Evolutionary conservation across 2,329 filamentous ascomycete species (phyloP).

Genomic region (Helicocarpus griseus): DNA sequence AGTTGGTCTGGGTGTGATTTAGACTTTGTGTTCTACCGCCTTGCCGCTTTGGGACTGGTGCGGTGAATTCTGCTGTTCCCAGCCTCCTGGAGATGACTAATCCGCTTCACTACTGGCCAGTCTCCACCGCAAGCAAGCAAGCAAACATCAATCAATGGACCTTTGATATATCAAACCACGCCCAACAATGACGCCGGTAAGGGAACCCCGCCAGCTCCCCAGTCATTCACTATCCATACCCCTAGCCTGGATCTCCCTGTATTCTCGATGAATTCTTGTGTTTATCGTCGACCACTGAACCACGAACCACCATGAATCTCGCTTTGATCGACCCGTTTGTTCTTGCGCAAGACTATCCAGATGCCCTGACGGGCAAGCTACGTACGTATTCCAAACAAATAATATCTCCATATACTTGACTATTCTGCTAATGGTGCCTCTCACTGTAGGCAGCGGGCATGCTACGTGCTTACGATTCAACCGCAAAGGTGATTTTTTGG

Average conservation of each 20-base stretch:
- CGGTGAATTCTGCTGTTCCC: background rate
- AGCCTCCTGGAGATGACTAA: background rate
- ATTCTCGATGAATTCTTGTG: slow-evolving; percentile 1
- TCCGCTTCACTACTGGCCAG: background rate
- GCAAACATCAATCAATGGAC: background rate
- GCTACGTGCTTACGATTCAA: slow-evolving; percentile 73
- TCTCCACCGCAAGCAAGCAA: background rate
- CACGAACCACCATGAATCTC: slow-evolving; percentile 51
- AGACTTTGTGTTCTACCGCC: background rate
- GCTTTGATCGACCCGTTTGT: slow-evolving; percentile 63
- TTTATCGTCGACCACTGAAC: background rate
- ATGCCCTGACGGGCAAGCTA: slow-evolving; percentile 78
- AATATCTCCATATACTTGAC: slow-evolving; percentile 33
- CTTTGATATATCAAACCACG: background rate
- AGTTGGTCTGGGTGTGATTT: background rate
- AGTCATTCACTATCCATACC: background rate
- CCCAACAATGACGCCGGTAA: background rate
- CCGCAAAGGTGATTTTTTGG: slow-evolving; percentile 85
- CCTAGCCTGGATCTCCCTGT: background rate
- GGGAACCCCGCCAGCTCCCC: background rate
- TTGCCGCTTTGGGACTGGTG: background rate
- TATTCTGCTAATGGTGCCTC: slow-evolving; percentile 6
- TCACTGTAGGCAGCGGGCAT: slow-evolving; percentile 46
- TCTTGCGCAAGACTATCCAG: slow-evolving; percentile 74
- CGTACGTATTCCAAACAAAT: slow-evolving; percentile 45